Base-by-base conservation (phyloP, 306 rosid species). In the Canavalia ensiformis region DNA sequence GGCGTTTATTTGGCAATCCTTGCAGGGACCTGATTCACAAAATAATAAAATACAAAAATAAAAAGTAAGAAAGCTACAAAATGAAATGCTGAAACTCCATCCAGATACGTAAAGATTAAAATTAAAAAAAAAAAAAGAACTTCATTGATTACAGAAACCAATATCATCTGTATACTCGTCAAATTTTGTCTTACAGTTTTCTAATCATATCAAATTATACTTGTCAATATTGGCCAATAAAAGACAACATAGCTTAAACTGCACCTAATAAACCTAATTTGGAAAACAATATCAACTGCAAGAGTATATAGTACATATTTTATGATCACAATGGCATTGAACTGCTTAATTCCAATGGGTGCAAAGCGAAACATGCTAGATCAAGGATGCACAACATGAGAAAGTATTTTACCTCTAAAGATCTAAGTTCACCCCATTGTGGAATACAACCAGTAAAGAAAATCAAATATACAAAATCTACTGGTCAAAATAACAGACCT, bases 1-100 rank as follows among this genome's bases (percentile, higher is more conserved):
- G 5, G 30, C 96, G 97, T 84, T 93, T 93, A 81, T 75, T 89
- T 65, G 94, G 25, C 75, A 85, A 79, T 39, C 87, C 97, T 49
- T 85, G 91, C 81, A 82, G 28, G 56, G 89, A 34, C 88, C 93
- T 89, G 64, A 45, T 75, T 63, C 31, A 45, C 50, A 72, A 52
- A 42, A 72, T 34, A 72, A 49, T 31, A 10, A 57, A 55, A 68
- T 68, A 45, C 11, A 77, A 46, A 72, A 60, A 65, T 34, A 39
- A 52, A 34, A 67, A 45, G 49, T 0, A n/a, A 65, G 55, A 45
- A 13, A 67, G 18, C 3, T 37, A 46, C 47, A 18, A 65, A 56
- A 46, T 44, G 34, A 5, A 39, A 69, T 35, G 68, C 7, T 31
- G 47, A 34, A 68, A 54, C 7, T 9, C 44, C 44, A 11, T 35